A percentile compares a stretch with the other conserved stretches of the same genome.
Evolutionary conservation across 2,329 filamentous ascomycete genomes (phyloP).

Genomic region (Fusarium armeniacum): DNA sequence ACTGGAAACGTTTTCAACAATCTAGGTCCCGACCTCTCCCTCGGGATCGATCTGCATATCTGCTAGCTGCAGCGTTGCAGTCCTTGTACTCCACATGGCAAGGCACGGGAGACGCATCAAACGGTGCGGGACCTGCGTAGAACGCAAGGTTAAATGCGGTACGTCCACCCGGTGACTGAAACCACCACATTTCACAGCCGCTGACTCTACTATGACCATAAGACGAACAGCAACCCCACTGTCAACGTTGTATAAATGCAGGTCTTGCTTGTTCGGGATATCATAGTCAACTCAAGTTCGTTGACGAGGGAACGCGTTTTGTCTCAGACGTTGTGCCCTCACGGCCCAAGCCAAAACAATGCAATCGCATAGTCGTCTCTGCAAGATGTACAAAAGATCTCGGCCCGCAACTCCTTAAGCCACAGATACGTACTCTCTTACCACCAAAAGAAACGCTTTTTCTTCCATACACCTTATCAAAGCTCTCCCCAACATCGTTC

Average conservation of each 20-base stretch:
- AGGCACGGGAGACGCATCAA: conserved; percentile 37
- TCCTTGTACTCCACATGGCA: background rate
- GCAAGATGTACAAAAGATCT: background rate
- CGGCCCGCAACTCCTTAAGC: conserved; percentile 1
- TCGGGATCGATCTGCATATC: background rate
- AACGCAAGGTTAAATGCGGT: conserved; percentile 41
- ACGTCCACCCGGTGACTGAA: background rate
- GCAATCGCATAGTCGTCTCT: background rate
- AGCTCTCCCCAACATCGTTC: conserved; percentile 5
- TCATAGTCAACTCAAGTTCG: conserved; percentile 37
- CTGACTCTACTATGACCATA: background rate
- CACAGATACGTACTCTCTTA: background rate
- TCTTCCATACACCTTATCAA: conserved; percentile 33
- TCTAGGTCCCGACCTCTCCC: conserved; percentile 9
- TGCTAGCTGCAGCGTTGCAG: background rate
- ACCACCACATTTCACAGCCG: background rate
- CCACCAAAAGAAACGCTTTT: conserved; percentile 22
- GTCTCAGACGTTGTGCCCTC: background rate
- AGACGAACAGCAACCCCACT: conserved; percentile 37
- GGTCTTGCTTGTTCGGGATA: conserved; percentile 28
- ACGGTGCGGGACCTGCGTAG: conserved; percentile 35
- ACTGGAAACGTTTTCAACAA: background rate
- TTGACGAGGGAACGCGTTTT: conserved; percentile 31
- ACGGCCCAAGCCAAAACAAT: conserved; percentile 7
- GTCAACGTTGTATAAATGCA: conserved; percentile 30